A percentile compares a stretch with the other conserved stretches of the same genome.
Conservation (phyloP, 257 asterid species). For the Primulina tabacum region DNA sequence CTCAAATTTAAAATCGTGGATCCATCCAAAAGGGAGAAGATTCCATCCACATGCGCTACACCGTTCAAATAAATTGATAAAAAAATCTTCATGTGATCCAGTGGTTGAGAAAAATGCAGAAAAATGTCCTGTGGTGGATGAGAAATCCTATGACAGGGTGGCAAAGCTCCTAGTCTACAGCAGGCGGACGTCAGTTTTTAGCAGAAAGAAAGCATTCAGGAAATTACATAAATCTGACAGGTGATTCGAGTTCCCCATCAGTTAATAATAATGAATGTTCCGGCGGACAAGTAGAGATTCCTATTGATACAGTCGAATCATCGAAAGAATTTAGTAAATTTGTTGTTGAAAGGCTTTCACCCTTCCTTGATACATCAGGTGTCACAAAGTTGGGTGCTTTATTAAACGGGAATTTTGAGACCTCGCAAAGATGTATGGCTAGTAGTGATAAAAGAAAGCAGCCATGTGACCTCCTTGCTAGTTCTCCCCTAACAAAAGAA, state of each 20-base stretch:
- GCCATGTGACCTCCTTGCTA: constrained; percentile 29
- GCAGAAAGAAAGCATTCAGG: constrained; percentile 27
- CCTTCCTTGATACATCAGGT: constrained; percentile 26
- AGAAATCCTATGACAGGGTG: constrained; percentile 26
- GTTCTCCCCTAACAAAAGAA: constrained; percentile 61
- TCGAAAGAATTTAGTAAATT: constrained; percentile 25
- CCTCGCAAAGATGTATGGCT: constrained; percentile 28
- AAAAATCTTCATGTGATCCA: constrained; percentile 19
- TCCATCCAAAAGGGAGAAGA: constrained; percentile 54
- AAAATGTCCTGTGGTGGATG: constrained; percentile 16
- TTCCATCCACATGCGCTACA: constrained; percentile 26
- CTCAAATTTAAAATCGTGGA: constrained; percentile 40
- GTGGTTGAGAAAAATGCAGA: neutral
- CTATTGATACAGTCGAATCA: constrained; percentile 27
- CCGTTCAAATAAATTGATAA: constrained; percentile 30
- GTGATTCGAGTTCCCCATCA: constrained; percentile 26
- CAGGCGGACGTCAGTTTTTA: constrained; percentile 29
- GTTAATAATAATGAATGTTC: constrained; percentile 25
- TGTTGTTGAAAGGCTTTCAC: constrained; percentile 23
- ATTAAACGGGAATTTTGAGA: constrained; percentile 25
- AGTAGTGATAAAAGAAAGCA: constrained; percentile 30
- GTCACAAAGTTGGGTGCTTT: constrained; percentile 26
- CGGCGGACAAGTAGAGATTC: constrained; percentile 20
- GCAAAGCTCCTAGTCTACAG: constrained; percentile 35
- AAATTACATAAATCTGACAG: constrained; percentile 22